Evolutionary conservation across 495 filamentous ascomycete genomes (phyloP).

Genomic region (Penicillium lividum): DNA sequence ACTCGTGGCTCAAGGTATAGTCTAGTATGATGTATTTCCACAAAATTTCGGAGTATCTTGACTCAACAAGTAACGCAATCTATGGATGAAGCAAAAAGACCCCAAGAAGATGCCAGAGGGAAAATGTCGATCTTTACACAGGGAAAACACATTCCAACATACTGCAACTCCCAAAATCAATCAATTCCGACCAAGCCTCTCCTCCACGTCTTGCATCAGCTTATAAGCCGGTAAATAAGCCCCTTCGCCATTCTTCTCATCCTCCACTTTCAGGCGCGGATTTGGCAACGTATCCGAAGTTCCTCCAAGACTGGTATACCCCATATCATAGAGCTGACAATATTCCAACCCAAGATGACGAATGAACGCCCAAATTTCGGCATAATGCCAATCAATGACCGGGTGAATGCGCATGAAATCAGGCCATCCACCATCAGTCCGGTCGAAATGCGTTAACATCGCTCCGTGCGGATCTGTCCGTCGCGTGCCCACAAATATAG

Average conservation of each 20-base stretch:
- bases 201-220: constrained; percentile 77
- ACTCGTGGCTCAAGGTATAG: constrained; percentile 2
- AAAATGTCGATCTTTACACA: constrained; percentile 18
- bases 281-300: constrained; percentile 90
- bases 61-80: constrained; percentile 11
- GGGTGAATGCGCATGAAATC: constrained; percentile 91
- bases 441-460: constrained; percentile 73
- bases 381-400: constrained; percentile 96
- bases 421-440: constrained; percentile 89
- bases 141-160: not conserved
- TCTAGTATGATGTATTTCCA: constrained; percentile 17
- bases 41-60: constrained; percentile 1
- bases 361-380: constrained; percentile 93
- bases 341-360: constrained; percentile 75
- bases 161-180: not conserved
- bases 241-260: constrained; percentile 25
- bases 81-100: constrained; percentile 11
- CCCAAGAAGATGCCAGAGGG: not conserved
- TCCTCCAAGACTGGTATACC: constrained; percentile 86
- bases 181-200: constrained; percentile 78
- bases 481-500: constrained; percentile 90
- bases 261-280: constrained; percentile 61
- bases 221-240: constrained; percentile 84
- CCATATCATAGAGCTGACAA: constrained; percentile 81
- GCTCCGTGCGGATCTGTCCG: constrained; percentile 91